These are phyloP conservation scores for Solanum hybrid DNA, from an alignment of 305 asterid genomes.

Conservation along the genomic window DNA sequence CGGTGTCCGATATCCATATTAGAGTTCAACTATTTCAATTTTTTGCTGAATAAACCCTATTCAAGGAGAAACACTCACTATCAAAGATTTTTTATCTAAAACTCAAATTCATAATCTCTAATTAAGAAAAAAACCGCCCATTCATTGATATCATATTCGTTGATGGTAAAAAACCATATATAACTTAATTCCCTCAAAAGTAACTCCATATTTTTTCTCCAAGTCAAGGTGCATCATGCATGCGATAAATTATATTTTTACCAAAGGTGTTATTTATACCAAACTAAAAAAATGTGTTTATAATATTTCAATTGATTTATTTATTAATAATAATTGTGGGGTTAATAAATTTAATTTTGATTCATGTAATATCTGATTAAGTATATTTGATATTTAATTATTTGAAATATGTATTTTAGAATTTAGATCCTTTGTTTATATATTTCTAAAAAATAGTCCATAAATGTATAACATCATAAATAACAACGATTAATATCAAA, in stretches of 20 bases:
- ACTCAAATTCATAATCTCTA: no score
- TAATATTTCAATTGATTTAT: neutral
- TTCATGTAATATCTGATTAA: neutral
- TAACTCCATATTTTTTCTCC: neutral
- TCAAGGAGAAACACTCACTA: fast-evolving
- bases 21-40: no score
- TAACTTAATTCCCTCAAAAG: neutral
- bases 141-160: no score
- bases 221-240: neutral
- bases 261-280: neutral
- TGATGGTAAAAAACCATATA: no score
- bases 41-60: no score
- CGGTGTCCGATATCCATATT: fast-evolving
- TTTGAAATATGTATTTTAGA: neutral
- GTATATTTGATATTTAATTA: neutral
- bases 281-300: neutral
- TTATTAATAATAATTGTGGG: neutral
- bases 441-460: neutral
- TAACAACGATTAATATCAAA: neutral
- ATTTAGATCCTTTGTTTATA: neutral
- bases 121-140: no score
- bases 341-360: neutral
- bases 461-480: neutral
- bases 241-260: neutral
- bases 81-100: neutral